Conservation (phyloP, 352 stramenopile species). For the Plasmopara muralis region DNA sequence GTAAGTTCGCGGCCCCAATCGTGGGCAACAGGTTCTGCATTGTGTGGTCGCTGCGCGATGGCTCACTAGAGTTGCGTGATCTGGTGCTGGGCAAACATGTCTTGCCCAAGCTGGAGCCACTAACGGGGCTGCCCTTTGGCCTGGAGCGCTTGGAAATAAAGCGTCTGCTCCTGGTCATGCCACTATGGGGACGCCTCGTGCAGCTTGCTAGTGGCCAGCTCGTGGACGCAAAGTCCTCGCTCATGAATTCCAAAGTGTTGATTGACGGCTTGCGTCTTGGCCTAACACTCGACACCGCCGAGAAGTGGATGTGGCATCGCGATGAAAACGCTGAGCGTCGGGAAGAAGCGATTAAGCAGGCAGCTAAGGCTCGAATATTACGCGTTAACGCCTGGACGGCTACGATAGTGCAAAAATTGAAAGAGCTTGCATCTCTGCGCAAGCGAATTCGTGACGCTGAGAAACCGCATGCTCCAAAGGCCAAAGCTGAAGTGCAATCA, state of each 20-base stretch:
- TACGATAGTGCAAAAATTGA: conserved; percentile 55
- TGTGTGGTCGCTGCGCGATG: conserved; percentile 54
- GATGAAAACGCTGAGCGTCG: conserved; percentile 60
- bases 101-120: conserved; percentile 49
- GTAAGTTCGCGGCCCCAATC: conserved; percentile 31
- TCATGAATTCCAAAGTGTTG: conserved; percentile 42
- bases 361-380: conserved; percentile 38
- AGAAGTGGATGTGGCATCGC: conserved; percentile 72
- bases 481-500: conserved; percentile 3
- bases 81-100: conserved; percentile 36
- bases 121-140: conserved; percentile 51
- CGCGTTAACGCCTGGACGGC: conserved; percentile 54
- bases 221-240: conserved; percentile 5
- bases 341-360: conserved; percentile 46
- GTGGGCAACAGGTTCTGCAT: conserved; percentile 56
- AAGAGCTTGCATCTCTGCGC: conserved; percentile 37
- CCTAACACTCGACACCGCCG: conserved; percentile 48
- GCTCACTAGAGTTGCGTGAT: conserved; percentile 53
- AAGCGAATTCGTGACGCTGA: conserved; percentile 25
- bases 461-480: conserved; percentile 17
- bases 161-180: conserved; percentile 45
- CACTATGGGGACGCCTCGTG: conserved; percentile 35
- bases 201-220: conserved; percentile 13
- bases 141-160: conserved; percentile 58
- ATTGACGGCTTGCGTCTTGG: conserved; percentile 49